Conservation (phyloP, 148 eudicot genomes). For the Polygonum aviculare region DNA sequence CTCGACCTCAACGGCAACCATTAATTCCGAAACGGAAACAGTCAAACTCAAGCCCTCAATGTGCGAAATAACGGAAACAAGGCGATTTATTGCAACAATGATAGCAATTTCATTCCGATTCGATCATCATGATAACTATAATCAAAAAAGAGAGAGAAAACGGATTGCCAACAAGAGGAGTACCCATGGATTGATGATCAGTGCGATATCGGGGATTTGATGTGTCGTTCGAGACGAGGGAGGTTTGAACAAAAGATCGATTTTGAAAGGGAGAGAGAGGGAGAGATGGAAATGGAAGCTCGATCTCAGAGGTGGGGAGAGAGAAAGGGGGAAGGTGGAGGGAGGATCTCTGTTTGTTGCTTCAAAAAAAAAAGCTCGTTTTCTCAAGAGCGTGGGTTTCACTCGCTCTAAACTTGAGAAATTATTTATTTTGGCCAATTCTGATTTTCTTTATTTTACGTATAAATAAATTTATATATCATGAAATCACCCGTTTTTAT, state of each 20-base stretch:
- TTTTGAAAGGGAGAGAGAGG: background rate
- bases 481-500: no score
- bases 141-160: background rate
- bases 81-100: slow-evolving; percentile 4
- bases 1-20: background rate
- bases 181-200: slow-evolving; percentile 31
- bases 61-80: slow-evolving; percentile 13
- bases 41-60: slow-evolving; percentile 8
- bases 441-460: background rate
- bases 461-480: no score
- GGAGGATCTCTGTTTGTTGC: slow-evolving; percentile 10
- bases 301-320: background rate
- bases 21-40: slow-evolving; percentile 9
- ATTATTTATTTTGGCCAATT: background rate
- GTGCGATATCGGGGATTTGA: slow-evolving; percentile 10
- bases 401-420: background rate
- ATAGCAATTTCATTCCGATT: background rate
- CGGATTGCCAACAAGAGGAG: background rate
- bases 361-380: background rate
- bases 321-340: background rate
- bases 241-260: slow-evolving; percentile 8
- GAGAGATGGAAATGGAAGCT: background rate
- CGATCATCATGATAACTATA: slow-evolving; percentile 12
- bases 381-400: background rate
- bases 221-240: slow-evolving; percentile 10